Percentiles rank a stretch among this genome's conserved stretches.
These are phyloP conservation scores for Alternaria alternata DNA, from an alignment of 2,329 filamentous ascomycete species.

Conservation along the genomic window DNA sequence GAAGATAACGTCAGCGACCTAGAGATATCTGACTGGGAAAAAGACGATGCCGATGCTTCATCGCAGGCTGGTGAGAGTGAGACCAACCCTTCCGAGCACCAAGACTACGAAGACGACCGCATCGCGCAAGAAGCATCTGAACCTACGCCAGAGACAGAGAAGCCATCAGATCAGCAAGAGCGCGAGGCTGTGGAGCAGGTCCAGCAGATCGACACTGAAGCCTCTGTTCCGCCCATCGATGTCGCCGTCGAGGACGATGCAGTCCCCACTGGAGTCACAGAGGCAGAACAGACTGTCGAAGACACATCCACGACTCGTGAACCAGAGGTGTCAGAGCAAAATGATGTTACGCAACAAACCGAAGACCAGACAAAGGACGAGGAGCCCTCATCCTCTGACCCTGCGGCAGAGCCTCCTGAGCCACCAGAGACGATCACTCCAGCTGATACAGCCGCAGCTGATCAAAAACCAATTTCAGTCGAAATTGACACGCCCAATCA, in stretches of 20 bases:
- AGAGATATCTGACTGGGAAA: conserved; percentile 7
- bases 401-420: not conserved
- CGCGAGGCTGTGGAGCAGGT: not conserved
- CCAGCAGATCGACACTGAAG: conserved; percentile 1
- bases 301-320: not conserved
- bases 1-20: not conserved
- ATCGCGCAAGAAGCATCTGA: not conserved
- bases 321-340: not conserved
- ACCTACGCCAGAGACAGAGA: conserved; percentile 2
- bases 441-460: not conserved
- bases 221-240: not conserved
- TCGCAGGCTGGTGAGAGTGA: conserved; percentile 8
- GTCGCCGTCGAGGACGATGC: not conserved
- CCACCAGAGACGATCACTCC: not conserved
- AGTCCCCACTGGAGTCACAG: not conserved
- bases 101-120: conserved; percentile 2
- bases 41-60: conserved; percentile 5
- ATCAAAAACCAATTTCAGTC: not conserved
- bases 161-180: not conserved
- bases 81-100: conserved; percentile 13
- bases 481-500: not conserved
- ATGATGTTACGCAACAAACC: not conserved
- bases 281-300: not conserved
- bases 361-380: not conserved
- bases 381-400: not conserved